These are phyloP conservation scores for Paraphoma sp. DNA, from an alignment of 2,329 filamentous ascomycete species.

Conservation along the genomic window DNA sequence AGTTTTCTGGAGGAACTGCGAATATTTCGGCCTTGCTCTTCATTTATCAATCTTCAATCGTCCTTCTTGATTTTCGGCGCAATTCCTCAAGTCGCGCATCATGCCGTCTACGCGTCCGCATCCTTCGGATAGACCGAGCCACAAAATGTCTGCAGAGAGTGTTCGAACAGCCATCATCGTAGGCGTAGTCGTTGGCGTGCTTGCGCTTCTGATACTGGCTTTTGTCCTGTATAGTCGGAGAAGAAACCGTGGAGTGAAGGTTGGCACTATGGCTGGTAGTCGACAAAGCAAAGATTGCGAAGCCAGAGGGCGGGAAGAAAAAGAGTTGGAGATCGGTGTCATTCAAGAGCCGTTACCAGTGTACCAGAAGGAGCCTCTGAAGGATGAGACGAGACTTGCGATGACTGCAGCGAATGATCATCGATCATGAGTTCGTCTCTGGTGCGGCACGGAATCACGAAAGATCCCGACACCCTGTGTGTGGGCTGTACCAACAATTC, in stretches of 20 bases:
- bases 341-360: slow-evolving; percentile 15
- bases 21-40: not conserved
- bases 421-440: not conserved
- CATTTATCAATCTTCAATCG: not conserved
- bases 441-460: not conserved
- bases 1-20: not conserved
- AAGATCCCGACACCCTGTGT: not conserved
- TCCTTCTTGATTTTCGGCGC: not conserved
- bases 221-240: not conserved
- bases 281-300: not conserved
- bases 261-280: not conserved
- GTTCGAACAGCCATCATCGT: not conserved
- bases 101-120: not conserved
- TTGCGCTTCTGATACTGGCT: not conserved
- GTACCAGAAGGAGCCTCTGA: slow-evolving; percentile 8
- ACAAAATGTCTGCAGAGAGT: not conserved
- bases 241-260: not conserved
- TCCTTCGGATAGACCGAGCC: not conserved
- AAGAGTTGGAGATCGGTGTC: slow-evolving; percentile 10
- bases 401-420: not conserved
- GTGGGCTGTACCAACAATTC: too few relatives aligned
- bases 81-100: not conserved
- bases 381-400: not conserved
- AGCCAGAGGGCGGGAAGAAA: not conserved
- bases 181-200: not conserved